Base-by-base conservation (phyloP, 257 asterid genomes). In the Solanum ossicruentum region DNA sequence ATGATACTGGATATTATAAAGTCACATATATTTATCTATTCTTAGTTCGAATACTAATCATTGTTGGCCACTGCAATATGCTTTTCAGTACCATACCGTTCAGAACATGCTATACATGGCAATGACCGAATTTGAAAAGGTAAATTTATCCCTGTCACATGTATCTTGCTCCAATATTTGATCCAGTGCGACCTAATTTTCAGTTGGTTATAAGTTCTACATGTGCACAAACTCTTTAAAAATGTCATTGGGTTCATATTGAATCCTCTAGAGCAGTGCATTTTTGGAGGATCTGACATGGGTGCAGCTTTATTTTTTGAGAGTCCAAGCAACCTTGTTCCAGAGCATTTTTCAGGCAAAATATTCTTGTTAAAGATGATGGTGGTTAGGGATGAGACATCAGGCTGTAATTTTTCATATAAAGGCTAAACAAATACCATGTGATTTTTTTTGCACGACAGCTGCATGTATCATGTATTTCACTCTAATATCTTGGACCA, bases 81-180 rank as follows among this genome's bases (percentile, higher is more conserved):
- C 63, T 88, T 87, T 75, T 55, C 95, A 96, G 99, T 96, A 91
- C 88, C 98, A 96, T 80, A 83, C 97, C 1, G 73, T 96, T 67
- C 90, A 89, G 90, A 96, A 96, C 86, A 86, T 91, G 90, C 92
- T 95, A 79, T 95, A 86, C 86, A 93, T 96, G 99, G 95, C 95
- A 58, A 90, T 87, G 95, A 96, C 98, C 13, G 99, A 96, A 84
- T 95, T 95, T 72, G 86, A 89, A 86, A 85, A 87, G 93, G 99
- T 95, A 93, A 84, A 80, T 20, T 75, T 23, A 1, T 85, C 83
- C 57, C 51, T 26, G 79, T 84, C 12, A 58, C 60, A 78, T 78
- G 39, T 54, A 78, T 51, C 11, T 26, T 9, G 65, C 63, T 80
- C 67, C 80, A 17, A 17, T 75, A 21, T 75, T 23, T 75, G 60